Evolutionary conservation across 176 grass and related monocot genomes (phyloP), one percentile per base, ranked within the genome.

Genomic region (Aegilops speltoides): DNA sequence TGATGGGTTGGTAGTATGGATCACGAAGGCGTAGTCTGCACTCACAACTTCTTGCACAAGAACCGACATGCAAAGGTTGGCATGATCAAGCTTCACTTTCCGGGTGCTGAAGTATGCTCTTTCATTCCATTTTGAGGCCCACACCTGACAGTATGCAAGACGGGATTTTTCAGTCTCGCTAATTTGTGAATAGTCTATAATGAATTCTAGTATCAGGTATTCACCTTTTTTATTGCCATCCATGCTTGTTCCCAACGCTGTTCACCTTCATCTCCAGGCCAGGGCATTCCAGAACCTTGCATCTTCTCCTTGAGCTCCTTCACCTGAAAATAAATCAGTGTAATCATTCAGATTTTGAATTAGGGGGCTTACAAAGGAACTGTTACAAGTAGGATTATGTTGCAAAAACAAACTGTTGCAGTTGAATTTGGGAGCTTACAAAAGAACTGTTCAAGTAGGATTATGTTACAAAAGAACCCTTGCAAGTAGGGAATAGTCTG

Each of bases 101-200:
- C 91, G 87, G 0, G 91, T 95, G 83, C 95, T 98, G 68, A 98
- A 89, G 63, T 93, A 98, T 65, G 95, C 95, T 87, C 95, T 98
- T 87, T 98, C 95, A 22, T 95, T 98, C 95, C 95, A 98, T 87
- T 98, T 98, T 82, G 95, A 98, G 20, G 89, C 93, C 95, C 95
- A 98, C 8, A 98, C 95, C 95, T 98, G 43, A 95, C 23, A n/a
- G n/a, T 48, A 48, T 48, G 41, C 41, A 75, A 75, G 14, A 48
- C 0, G n/a, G 7, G n/a, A 63, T 10, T 63, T 63, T 63, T 63
- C 60, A 63, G 60, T 63, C 22, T 63, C n/a, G 9, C 60, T 50
- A 52, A 8, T 76, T 76, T 50, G 7, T 52, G 24, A 76, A 52
- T 52, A 76, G 14, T 31, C 25, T 25, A 50, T 75, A 10, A 74